A percentile compares a stretch with the other conserved stretches of the same genome.
phyloP scores from a whole-genome alignment of 1,139 yeast species.

The Kurtzmaniella quercitrusa region DNA sequence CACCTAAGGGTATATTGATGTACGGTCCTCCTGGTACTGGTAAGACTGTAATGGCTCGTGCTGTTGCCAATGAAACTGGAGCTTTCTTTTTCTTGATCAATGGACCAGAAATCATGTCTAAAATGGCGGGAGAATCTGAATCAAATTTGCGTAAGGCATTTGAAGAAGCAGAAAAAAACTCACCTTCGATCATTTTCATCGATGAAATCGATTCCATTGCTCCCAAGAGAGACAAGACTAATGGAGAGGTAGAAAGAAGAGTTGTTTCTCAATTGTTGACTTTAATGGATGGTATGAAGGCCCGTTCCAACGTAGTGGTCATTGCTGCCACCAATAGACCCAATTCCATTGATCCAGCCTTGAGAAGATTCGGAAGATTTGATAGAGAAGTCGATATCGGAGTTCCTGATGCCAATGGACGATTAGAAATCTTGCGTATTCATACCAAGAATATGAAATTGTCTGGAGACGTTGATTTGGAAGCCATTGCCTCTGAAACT shows the following conservation, averaged over 20 bases:
- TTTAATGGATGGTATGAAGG: slow-evolving; percentile 99
- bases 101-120: slow-evolving; percentile 99
- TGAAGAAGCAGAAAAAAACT: slow-evolving; percentile 98
- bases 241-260: slow-evolving; percentile 96
- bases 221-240: slow-evolving; percentile 99
- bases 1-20: slow-evolving; percentile 96
- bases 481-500: slow-evolving; percentile 71
- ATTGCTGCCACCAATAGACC: slow-evolving; percentile 92
- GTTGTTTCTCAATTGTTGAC: slow-evolving; percentile 96
- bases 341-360: slow-evolving; percentile 96
- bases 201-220: slow-evolving; percentile 99
- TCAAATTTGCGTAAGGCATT: slow-evolving; percentile 95
- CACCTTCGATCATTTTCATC: slow-evolving; percentile 94
- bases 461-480: slow-evolving; percentile 91
- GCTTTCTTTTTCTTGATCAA: slow-evolving; percentile 96
- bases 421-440: slow-evolving; percentile 86
- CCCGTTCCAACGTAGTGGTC: slow-evolving; percentile 93
- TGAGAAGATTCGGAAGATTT: slow-evolving; percentile 97
- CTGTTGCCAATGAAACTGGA: slow-evolving; percentile 98
- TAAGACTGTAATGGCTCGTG: slow-evolving; percentile 98
- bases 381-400: slow-evolving; percentile 99
- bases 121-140: slow-evolving; percentile 99
- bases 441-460: slow-evolving; percentile 96
- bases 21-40: slow-evolving; percentile 99
- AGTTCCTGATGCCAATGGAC: slow-evolving; percentile 98